Conservation (phyloP, 768 basidiomycete species). For the Lyophyllum decastes region DNA sequence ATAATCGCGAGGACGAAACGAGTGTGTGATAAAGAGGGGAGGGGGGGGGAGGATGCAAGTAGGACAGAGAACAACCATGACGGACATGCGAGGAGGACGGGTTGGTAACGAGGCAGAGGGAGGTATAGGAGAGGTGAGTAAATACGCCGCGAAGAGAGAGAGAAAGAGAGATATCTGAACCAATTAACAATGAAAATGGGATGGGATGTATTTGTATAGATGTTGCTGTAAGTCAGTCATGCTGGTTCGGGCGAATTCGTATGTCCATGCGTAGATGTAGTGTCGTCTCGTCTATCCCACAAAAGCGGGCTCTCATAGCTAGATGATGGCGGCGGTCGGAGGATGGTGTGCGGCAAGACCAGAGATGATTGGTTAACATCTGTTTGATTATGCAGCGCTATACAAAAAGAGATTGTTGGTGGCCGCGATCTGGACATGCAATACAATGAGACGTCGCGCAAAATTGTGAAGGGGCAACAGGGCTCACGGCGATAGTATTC, state of each 20-base stretch:
- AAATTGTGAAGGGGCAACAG: neutral
- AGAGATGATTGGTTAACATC: slow-evolving; percentile 16
- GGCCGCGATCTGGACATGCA: slow-evolving; percentile 75
- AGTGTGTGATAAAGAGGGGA: slow-evolving; percentile 8
- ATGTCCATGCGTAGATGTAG: slow-evolving; percentile 21
- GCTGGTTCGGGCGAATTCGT: slow-evolving; percentile 11
- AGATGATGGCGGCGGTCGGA: slow-evolving; percentile 16
- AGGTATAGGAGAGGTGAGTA: slow-evolving; percentile 19
- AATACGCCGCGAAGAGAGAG: slow-evolving; percentile 13
- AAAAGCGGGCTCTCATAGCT: slow-evolving; percentile 17
- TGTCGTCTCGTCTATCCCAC: slow-evolving; percentile 23
- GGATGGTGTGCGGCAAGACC: slow-evolving; percentile 10
- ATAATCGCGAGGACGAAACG: slow-evolving; percentile 10
- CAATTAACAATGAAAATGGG: slow-evolving; percentile 16
- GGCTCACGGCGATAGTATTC: slow-evolving; percentile 93
- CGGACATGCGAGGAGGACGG: slow-evolving; percentile 9
- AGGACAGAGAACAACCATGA: slow-evolving; percentile 11
- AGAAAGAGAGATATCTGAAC: slow-evolving; percentile 8
- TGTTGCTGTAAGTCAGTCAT: slow-evolving; percentile 20
- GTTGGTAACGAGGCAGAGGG: slow-evolving; percentile 7
- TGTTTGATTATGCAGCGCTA: slow-evolving; percentile 58
- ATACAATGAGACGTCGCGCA: neutral
- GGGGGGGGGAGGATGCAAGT: slow-evolving; percentile 5
- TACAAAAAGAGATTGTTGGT: slow-evolving; percentile 95
- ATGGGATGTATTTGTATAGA: slow-evolving; percentile 20